Percentiles rank a stretch among this genome's conserved stretches.
Evolutionary conservation across 768 basidiomycete species (phyloP).

Genomic region (Calocera cornea): DNA sequence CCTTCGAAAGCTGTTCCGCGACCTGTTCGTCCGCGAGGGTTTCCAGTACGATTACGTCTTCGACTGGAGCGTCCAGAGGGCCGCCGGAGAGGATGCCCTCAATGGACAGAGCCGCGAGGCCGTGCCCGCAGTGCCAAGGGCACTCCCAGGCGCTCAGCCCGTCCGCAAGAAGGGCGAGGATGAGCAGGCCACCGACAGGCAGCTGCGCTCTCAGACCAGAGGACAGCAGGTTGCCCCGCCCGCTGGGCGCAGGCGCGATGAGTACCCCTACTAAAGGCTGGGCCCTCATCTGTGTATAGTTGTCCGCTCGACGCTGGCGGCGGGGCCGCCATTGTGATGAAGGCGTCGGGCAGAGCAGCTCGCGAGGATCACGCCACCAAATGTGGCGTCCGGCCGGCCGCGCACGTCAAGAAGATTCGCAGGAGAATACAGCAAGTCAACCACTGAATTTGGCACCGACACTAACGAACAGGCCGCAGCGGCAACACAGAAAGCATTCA

Average conservation of each 20-base stretch:
- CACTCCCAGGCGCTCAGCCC: too few species aligned
- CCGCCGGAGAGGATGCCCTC: slow-evolving; percentile 13
- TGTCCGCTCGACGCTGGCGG: not conserved
- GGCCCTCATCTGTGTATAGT: not conserved
- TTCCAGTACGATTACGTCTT: slow-evolving; percentile 99
- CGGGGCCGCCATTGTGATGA: not conserved
- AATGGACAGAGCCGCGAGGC: not conserved
- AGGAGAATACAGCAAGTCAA: not conserved
- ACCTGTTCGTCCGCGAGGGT: slow-evolving; percentile 91
- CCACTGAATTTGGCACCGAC: not conserved
- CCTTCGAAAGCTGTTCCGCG: slow-evolving; percentile 97
- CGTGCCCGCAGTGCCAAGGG: not conserved
- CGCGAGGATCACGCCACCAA: not conserved
- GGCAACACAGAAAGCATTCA: not conserved
- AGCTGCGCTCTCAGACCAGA: not conserved
- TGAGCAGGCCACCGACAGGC: not conserved
- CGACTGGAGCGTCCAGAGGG: slow-evolving; percentile 84
- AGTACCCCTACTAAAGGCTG: not conserved
- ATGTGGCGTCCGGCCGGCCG: not conserved
- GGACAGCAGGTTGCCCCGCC: not conserved
- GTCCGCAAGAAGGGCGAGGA: not conserved
- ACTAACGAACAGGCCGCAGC: not conserved
- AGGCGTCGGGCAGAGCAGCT: not conserved
- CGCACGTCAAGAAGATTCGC: not conserved
- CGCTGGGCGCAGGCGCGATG: not conserved